Conservation (phyloP, 2,329 filamentous ascomycete genomes). For the Calonectria pteridis region DNA sequence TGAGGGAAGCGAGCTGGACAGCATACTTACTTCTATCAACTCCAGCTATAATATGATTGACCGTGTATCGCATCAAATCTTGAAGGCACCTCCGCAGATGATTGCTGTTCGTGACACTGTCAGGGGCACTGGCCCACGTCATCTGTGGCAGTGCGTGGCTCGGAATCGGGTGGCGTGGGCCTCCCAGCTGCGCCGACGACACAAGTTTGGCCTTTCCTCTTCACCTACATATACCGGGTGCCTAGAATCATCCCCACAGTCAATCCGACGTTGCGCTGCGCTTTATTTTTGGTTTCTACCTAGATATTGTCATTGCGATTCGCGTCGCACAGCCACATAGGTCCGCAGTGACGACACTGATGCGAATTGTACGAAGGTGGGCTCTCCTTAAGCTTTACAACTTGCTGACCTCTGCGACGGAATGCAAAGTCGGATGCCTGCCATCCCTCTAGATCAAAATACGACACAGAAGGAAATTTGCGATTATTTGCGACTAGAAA, state of each 20-base stretch:
- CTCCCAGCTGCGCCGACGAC: constrained; percentile 20
- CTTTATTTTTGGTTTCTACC: background rate
- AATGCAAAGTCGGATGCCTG: background rate
- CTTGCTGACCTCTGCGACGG: background rate
- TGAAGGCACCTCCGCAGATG: background rate
- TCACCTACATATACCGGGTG: constrained; percentile 9
- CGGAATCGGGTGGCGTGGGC: constrained; percentile 37
- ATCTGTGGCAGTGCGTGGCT: constrained; percentile 43
- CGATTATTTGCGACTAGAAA: background rate
- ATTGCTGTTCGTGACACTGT: background rate
- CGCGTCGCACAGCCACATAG: constrained; percentile 34
- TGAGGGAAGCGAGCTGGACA: constrained; percentile 42
- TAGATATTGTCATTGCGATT: constrained; percentile 8
- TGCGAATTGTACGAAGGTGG: constrained; percentile 17
- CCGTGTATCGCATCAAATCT: background rate
- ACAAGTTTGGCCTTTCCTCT: constrained; percentile 26
- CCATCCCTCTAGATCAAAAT: background rate
- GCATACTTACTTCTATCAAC: constrained; percentile 17
- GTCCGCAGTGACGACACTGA: constrained; percentile 44
- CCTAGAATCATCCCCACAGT: constrained; percentile 8
- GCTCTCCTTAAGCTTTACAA: constrained; percentile 2
- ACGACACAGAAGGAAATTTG: background rate
- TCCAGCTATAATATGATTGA: constrained; percentile 20
- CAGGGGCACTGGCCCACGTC: constrained; percentile 36
- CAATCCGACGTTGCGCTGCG: background rate